Conservation (phyloP, 768 basidiomycete species). For the Phylloporus scabripes region DNA sequence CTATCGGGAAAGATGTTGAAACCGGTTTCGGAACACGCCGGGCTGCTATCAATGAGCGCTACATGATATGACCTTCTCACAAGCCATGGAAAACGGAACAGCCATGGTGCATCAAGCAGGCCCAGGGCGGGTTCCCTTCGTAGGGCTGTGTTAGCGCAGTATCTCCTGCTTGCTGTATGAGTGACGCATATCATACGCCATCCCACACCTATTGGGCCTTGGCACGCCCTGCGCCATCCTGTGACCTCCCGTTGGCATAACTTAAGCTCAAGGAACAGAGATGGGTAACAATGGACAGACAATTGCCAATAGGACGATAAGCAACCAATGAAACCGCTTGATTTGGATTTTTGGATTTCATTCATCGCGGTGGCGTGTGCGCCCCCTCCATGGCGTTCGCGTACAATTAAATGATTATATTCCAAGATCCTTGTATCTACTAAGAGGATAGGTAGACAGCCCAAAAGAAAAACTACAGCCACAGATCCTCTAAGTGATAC, state of each 20-base stretch:
- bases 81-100: neutral
- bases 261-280: neutral
- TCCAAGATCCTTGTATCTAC: neutral
- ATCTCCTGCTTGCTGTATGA: neutral
- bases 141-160: neutral
- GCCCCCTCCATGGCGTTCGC: no score
- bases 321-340: neutral
- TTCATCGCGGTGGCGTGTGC: neutral
- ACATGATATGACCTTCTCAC: neutral
- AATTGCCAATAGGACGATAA: neutral
- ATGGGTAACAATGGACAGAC: neutral
- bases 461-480: constrained; percentile 3
- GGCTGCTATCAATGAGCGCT: no score
- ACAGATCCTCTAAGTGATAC: constrained; percentile 23
- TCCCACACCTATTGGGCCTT: no score
- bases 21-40: neutral
- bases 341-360: neutral
- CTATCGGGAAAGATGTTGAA: no score
- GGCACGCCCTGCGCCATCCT: neutral
- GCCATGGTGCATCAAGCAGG: neutral
- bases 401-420: no score
- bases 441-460: neutral
- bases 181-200: neutral
- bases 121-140: neutral
- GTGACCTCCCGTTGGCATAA: neutral